Conservation (phyloP, 352 stramenopile species). For the Pythium chondricola region DNA sequence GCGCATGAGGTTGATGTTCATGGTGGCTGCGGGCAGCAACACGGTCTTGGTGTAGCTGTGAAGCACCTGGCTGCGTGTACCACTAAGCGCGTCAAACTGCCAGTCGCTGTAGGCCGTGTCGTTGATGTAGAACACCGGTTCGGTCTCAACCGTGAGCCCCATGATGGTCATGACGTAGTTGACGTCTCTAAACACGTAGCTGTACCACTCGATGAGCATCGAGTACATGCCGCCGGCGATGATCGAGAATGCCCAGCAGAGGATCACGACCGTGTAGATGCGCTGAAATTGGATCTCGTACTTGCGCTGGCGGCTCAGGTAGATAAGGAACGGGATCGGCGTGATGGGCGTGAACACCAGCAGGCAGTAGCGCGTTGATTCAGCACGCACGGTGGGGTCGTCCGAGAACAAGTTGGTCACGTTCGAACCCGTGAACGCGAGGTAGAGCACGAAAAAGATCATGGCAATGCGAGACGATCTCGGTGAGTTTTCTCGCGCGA, state of each 20-base stretch:
- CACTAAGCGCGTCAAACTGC: constrained; percentile 48
- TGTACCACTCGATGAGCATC: constrained; percentile 79
- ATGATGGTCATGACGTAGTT: constrained; percentile 57
- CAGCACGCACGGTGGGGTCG: constrained; percentile 40
- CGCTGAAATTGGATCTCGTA: constrained; percentile 69
- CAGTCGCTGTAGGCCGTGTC: constrained; percentile 32
- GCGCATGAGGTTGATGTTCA: constrained; percentile 79
- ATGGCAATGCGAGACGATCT: constrained; percentile 51
- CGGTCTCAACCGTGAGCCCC: constrained; percentile 26
- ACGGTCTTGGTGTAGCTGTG: constrained; percentile 59
- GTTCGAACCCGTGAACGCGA: constrained; percentile 70
- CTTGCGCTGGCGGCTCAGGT: constrained; percentile 46
- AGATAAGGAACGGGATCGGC: constrained; percentile 63
- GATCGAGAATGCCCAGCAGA: constrained; percentile 73
- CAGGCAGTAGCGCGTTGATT: constrained; percentile 56
- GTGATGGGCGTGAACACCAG: constrained; percentile 63
- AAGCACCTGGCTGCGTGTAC: constrained; percentile 51
- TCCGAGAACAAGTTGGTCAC: constrained; percentile 58
- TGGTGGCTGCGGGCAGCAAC: constrained; percentile 53
- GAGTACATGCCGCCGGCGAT: constrained; percentile 75
- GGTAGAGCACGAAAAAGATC: constrained; percentile 67
- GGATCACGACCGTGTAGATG: constrained; percentile 59
- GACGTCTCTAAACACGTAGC: constrained; percentile 65
- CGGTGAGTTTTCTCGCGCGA: constrained; percentile 70
- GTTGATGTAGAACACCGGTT: constrained; percentile 56